Conservation (phyloP, 2,329 filamentous ascomycete genomes). For the Fusarium succisae region DNA sequence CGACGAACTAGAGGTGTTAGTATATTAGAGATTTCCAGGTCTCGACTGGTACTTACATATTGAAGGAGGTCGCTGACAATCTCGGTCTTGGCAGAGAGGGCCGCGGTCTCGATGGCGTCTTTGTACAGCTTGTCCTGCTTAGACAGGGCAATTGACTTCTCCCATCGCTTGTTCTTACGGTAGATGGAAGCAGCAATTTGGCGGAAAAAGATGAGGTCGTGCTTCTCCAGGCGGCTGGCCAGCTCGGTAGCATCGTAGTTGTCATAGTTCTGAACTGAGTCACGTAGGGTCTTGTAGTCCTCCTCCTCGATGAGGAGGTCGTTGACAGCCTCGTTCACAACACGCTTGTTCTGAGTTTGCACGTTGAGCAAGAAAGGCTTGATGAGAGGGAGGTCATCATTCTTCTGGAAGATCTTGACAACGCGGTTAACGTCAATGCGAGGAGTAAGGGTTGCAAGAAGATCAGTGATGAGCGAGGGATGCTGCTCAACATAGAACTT, state of each 20-base stretch:
- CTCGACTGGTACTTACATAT: conserved; percentile 77
- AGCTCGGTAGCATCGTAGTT: conserved; percentile 97
- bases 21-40: neutral
- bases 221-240: conserved; percentile 92
- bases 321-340: conserved; percentile 98
- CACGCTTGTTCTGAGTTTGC: conserved; percentile 96
- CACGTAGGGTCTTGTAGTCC: conserved; percentile 97
- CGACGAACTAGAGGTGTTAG: conserved; percentile 80
- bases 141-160: conserved; percentile 96
- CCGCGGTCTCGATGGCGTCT: conserved; percentile 97
- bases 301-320: conserved; percentile 98
- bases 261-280: conserved; percentile 98
- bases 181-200: conserved; percentile 99
- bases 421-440: conserved; percentile 98
- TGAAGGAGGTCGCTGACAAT: conserved; percentile 95
- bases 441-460: conserved; percentile 89
- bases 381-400: conserved; percentile 96
- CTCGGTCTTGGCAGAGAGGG: conserved; percentile 87
- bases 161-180: conserved; percentile 99
- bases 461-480: conserved; percentile 92
- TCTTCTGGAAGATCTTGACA: conserved; percentile 99
- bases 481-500: conserved; percentile 99
- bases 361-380: conserved; percentile 99
- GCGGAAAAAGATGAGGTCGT: conserved; percentile 98
- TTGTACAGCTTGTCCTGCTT: conserved; percentile 99